Percentiles rank a stretch among this genome's conserved stretches.
Evolutionary conservation across 73 alveolate genomes (phyloP).

Genomic region (Tetrahymena thermophila): DNA sequence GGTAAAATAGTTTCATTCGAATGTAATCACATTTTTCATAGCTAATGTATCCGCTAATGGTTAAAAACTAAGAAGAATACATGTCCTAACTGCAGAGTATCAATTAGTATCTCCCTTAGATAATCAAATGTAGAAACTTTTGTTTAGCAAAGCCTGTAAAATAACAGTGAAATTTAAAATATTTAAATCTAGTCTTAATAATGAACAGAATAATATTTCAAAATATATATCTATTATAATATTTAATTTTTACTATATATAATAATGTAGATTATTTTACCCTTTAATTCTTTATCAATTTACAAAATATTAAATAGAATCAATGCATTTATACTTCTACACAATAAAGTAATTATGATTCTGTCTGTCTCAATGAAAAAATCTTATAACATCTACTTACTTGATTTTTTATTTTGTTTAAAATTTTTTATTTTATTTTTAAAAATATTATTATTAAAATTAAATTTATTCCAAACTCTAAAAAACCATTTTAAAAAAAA

Average conservation of each 20-base stretch:
- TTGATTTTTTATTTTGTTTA: too few relatives aligned
- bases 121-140: neutral
- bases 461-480: too few relatives aligned
- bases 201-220: neutral
- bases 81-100: neutral
- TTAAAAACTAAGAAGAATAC: neutral
- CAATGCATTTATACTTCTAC: too few relatives aligned
- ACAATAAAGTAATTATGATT: too few relatives aligned
- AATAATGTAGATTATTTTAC: too few relatives aligned
- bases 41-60: neutral
- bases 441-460: too few relatives aligned
- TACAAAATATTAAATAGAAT: too few relatives aligned
- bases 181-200: neutral
- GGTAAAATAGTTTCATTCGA: neutral
- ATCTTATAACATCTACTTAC: too few relatives aligned
- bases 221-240: neutral
- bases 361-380: too few relatives aligned
- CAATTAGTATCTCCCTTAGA: neutral
- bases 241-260: neutral
- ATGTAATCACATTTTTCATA: neutral
- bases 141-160: neutral
- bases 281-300: too few relatives aligned
- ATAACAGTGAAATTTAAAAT: neutral
- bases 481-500: too few relatives aligned
- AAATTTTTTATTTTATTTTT: too few relatives aligned